phyloP scores from a whole-genome alignment of 768 basidiomycete species.

The Crassisporium funariophilum region DNA sequence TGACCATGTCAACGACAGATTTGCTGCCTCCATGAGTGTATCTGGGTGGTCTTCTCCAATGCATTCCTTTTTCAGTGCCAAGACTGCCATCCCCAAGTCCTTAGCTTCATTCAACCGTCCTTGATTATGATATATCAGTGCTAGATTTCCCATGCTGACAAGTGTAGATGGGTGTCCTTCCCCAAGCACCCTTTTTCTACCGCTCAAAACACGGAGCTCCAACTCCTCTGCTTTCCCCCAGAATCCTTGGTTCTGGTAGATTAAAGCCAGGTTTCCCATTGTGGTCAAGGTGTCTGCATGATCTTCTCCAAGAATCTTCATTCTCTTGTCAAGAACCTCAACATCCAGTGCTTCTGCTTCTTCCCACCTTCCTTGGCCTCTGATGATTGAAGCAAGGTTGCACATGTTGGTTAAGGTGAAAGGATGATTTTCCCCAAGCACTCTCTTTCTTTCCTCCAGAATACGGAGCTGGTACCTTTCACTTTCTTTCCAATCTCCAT shows the following conservation, averaged over 20 bases:
- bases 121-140: too few relatives aligned
- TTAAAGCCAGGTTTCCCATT: conserved; percentile 11
- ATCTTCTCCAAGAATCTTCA: conserved; percentile 10
- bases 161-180: too few relatives aligned
- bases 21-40: too few relatives aligned
- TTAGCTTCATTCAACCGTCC: too few relatives aligned
- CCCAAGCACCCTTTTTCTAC: too few relatives aligned
- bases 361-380: conserved; percentile 1
- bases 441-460: background rate
- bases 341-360: conserved; percentile 9
- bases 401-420: conserved; percentile 5
- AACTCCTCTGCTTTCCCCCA: conserved; percentile 2
- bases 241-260: conserved; percentile 5
- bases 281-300: conserved; percentile 11
- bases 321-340: conserved; percentile 9
- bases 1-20: too few relatives aligned
- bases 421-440: background rate
- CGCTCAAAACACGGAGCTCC: too few relatives aligned
- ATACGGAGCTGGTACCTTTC: background rate
- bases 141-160: too few relatives aligned
- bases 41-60: too few relatives aligned
- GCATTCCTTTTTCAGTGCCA: too few relatives aligned
- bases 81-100: too few relatives aligned
- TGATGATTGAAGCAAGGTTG: conserved; percentile 7
- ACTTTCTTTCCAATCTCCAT: background rate